Evolutionary conservation across 495 filamentous ascomycete species (phyloP).

Genomic region (Margaritispora aquatica): DNA sequence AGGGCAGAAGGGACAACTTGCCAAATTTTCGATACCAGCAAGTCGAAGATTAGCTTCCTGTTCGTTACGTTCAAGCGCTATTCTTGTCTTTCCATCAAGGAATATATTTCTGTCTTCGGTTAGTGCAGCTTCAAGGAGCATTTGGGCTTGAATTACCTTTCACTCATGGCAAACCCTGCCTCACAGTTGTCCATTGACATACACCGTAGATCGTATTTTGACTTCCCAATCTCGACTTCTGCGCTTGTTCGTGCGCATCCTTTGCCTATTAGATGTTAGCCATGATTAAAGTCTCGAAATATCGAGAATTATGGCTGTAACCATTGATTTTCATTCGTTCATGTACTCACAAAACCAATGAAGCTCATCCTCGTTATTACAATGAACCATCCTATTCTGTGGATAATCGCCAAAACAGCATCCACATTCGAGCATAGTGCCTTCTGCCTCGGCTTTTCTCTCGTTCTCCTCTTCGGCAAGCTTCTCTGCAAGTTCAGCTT

Average conservation of each 20-base stretch:
- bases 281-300: too few relatives aligned
- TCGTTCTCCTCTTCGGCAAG: conserved; percentile 38
- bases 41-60: conserved; percentile 58
- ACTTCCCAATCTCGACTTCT: conserved; percentile 59
- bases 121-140: background rate
- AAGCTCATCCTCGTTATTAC: conserved; percentile 41
- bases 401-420: conserved; percentile 67
- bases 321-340: too few relatives aligned
- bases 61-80: conserved; percentile 61
- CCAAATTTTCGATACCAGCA: conserved; percentile 60
- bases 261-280: too few relatives aligned
- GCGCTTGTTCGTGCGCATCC: conserved; percentile 57
- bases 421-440: conserved; percentile 52
- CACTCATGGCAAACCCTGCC: conserved; percentile 34
- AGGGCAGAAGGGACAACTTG: conserved; percentile 74
- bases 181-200: conserved; percentile 44
- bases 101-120: conserved; percentile 32
- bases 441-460: conserved; percentile 37
- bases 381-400: conserved; percentile 61
- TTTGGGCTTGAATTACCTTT: too few relatives aligned
- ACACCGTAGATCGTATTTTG: conserved; percentile 51
- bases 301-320: too few relatives aligned
- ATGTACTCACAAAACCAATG: conserved; percentile 83
- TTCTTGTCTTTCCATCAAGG: conserved; percentile 45
- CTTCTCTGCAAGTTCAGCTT: conserved; percentile 6